Base-by-base conservation (phyloP, 139 green algal genomes). In the Monoraphidium neglectum region DNA sequence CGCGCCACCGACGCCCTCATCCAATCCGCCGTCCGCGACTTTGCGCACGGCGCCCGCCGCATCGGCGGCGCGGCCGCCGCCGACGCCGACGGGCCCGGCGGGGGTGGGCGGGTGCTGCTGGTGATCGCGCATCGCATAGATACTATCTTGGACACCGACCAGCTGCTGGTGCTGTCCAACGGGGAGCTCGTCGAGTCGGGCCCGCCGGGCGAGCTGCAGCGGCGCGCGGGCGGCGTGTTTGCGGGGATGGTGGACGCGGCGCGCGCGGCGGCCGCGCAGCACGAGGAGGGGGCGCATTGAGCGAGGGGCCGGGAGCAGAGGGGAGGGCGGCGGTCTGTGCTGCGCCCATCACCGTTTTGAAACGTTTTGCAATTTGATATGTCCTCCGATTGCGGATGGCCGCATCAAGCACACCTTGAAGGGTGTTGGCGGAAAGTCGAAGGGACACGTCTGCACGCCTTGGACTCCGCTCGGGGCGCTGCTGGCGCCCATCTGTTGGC, bases 131-230 rank as follows among this genome's bases (percentile, higher is more conserved):
- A 95, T 83, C 85, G 87, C 40, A 86, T 95, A 2, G 89, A 97
- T 81, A 98, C 93, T 1, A 94, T 98, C 57, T 85, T 97, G 81
- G 92, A 95, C 82, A 92, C 81, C 63, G 94, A 98, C 77, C 74
- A 82, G 21, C 70, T 98, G 66, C 83, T 98, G 40, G 90, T 97
- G 38, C 80, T 97, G 63, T 77, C 77, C 3, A 73, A 78, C 5
- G 93, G 93, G 8, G 13, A 81, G 13, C 61, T 97, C 60, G 83
- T 93, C 65, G 93, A 97, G 77, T 61, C 84, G 6, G 93, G 88
- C 0, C 8, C 61, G 0, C 88, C 91, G 1, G 28, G 1, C 43
- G 33, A 88, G 68, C 81, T 96, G 61, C 47, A 81, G n/a, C 70
- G 70, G 15, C 53, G 66, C 32, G 49, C 2, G 1, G 66, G 59